Conservation (phyloP, 257 asterid genomes). For the Ophiorrhiza pumila region DNA sequence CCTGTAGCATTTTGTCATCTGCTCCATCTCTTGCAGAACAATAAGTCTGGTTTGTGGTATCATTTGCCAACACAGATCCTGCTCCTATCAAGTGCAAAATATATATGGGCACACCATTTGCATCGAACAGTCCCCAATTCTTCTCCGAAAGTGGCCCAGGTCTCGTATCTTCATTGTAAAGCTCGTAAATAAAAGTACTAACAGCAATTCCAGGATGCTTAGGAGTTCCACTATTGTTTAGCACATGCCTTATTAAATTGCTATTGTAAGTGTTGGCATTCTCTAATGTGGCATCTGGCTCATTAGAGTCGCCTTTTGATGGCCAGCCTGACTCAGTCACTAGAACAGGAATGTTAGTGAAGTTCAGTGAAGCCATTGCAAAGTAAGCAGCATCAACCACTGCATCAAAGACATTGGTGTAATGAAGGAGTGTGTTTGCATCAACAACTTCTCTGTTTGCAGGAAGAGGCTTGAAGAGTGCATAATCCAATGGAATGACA, state of each 20-base stretch:
- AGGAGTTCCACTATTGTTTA: conserved; percentile 78
- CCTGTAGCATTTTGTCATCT: conserved; percentile 79
- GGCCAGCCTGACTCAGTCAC: conserved; percentile 97
- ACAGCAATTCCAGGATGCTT: conserved; percentile 70
- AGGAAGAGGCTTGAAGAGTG: conserved; percentile 72
- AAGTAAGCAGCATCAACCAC: conserved; percentile 85
- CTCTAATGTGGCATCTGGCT: conserved; percentile 75
- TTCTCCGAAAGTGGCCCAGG: conserved; percentile 72
- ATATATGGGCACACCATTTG: conserved; percentile 65
- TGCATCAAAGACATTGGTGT: conserved; percentile 81
- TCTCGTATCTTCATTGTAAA: conserved; percentile 71
- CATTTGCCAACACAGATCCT: conserved; percentile 67
- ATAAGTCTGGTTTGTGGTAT: conserved; percentile 68
- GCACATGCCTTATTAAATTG: conserved; percentile 64
- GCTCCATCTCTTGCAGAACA: conserved; percentile 69
- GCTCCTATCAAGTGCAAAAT: conserved; percentile 56
- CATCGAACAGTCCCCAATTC: conserved; percentile 83
- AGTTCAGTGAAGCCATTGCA: conserved; percentile 69
- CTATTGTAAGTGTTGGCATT: conserved; percentile 88
- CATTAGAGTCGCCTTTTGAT: conserved; percentile 67
- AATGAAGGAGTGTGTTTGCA: conserved; percentile 78
- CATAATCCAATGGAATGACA: conserved; percentile 77
- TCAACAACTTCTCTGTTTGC: conserved; percentile 86
- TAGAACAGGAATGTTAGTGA: conserved; percentile 74
- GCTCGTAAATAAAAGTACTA: conserved; percentile 76